Conservation (phyloP, 2,329 filamentous ascomycete species). For the Simplicillium sp. region DNA sequence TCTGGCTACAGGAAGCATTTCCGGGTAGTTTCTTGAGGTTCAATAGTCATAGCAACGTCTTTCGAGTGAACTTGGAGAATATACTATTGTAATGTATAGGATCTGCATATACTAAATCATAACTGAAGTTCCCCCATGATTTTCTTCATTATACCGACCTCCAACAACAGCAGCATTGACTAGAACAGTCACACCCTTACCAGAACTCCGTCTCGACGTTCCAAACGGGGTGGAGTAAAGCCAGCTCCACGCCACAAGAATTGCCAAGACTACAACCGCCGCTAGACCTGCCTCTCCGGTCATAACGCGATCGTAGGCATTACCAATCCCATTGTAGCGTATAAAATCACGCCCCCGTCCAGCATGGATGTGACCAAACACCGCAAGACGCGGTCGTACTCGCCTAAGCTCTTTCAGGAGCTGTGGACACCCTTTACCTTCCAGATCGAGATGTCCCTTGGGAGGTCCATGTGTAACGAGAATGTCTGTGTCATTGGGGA, state of each 20-base stretch:
- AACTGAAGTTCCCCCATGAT: background rate
- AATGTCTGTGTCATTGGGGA: slow-evolving; percentile 20
- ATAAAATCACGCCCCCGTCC: slow-evolving; percentile 18
- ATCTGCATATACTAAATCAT: background rate
- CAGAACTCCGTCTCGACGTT: background rate
- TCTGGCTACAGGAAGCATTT: too few species aligned
- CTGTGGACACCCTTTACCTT: slow-evolving; percentile 18
- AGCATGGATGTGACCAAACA: slow-evolving; percentile 29
- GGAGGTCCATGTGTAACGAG: slow-evolving; percentile 28
- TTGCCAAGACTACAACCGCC: background rate
- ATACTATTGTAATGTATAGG: background rate
- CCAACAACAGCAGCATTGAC: background rate
- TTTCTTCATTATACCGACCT: background rate
- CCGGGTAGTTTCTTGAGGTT: too few species aligned
- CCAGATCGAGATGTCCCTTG: slow-evolving; percentile 22
- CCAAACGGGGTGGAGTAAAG: background rate
- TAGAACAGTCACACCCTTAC: background rate
- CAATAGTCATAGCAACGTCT: too few species aligned
- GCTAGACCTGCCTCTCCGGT: background rate
- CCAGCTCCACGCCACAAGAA: background rate
- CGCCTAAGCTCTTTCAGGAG: slow-evolving; percentile 20
- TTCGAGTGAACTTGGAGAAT: too few species aligned
- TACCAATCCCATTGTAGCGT: slow-evolving; percentile 15
- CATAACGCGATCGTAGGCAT: slow-evolving; percentile 12
- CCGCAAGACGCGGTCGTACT: slow-evolving; percentile 19